These are phyloP conservation scores for Syzygium aqueum DNA, from an alignment of 345 rosid species.

Conservation along the genomic window DNA sequence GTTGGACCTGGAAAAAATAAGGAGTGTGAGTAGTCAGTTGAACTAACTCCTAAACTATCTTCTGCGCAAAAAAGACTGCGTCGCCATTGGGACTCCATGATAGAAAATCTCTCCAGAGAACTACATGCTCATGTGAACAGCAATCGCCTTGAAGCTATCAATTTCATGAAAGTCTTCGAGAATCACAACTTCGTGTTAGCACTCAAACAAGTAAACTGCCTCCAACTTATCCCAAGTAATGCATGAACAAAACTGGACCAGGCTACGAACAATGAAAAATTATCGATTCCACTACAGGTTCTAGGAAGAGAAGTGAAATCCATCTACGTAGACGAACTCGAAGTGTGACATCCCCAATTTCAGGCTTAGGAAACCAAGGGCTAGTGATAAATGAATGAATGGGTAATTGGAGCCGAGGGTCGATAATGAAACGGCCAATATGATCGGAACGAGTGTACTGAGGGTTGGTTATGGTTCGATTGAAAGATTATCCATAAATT, in stretches of 20 bases:
- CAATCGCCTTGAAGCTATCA: constrained; percentile 30
- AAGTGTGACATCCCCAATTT: background rate
- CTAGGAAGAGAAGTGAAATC: constrained; percentile 56
- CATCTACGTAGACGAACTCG: constrained; percentile 47
- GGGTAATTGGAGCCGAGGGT: too few species aligned
- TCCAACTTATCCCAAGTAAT: background rate
- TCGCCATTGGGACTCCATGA: constrained; percentile 44
- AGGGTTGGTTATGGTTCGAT: too few species aligned
- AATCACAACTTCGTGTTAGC: constrained; percentile 63
- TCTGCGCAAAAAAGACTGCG: constrained; percentile 34
- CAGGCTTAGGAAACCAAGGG: too few species aligned
- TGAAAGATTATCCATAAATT: too few species aligned
- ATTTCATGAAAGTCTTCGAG: constrained; percentile 71
- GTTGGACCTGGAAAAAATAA: background rate
- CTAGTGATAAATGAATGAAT: too few species aligned
- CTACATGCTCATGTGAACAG: constrained; percentile 27
- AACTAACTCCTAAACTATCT: background rate
- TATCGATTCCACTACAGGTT: constrained; percentile 23
- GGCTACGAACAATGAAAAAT: background rate
- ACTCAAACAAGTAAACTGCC: constrained; percentile 51
- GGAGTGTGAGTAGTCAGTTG: background rate
- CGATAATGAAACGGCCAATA: too few species aligned
- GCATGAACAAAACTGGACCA: background rate
- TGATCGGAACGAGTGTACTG: too few species aligned
- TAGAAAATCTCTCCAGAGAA: constrained; percentile 34